phyloP scores from a whole-genome alignment of 2,329 filamentous ascomycete species.

The Metarhizium sp. region DNA sequence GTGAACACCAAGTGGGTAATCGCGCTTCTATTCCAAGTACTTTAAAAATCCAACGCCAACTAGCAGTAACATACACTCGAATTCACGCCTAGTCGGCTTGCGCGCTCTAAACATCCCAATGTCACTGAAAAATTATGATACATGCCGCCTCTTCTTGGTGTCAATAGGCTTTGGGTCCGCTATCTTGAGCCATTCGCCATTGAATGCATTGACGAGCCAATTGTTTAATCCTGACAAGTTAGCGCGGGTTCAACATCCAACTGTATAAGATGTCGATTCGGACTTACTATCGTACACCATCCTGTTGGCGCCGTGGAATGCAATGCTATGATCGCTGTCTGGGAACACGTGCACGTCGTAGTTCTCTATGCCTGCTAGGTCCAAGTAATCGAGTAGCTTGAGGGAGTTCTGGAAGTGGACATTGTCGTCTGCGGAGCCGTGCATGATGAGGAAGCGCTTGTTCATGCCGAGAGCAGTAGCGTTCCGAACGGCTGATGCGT shows the following conservation, averaged over 20 bases:
- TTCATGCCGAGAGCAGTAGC: conserved; percentile 62
- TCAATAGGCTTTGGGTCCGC: conserved; percentile 37
- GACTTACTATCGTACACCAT: conserved; percentile 87
- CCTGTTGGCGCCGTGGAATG: conserved; percentile 83
- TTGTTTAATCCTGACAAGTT: conserved; percentile 56
- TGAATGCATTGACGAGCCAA: conserved; percentile 96
- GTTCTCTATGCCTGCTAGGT: conserved; percentile 74
- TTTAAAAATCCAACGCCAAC: no score
- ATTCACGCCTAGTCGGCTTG: no score
- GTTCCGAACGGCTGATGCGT: conserved; percentile 64
- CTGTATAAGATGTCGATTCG: neutral
- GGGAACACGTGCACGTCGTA: conserved; percentile 97
- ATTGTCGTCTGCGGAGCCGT: conserved; percentile 94
- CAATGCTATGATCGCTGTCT: conserved; percentile 90
- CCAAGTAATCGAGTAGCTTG: conserved; percentile 75
- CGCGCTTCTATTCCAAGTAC: no score
- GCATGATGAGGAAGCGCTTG: conserved; percentile 89
- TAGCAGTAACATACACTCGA: neutral
- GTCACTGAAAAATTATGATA: neutral
- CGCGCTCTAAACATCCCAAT: neutral
- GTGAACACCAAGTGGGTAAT: no score
- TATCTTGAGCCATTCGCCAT: conserved; percentile 78
- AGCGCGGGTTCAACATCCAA: neutral
- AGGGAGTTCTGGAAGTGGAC: conserved; percentile 95
- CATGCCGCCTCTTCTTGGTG: conserved; percentile 10